Conservation (phyloP, 768 basidiomycete genomes). For the Lactifluus subvellereus region DNA sequence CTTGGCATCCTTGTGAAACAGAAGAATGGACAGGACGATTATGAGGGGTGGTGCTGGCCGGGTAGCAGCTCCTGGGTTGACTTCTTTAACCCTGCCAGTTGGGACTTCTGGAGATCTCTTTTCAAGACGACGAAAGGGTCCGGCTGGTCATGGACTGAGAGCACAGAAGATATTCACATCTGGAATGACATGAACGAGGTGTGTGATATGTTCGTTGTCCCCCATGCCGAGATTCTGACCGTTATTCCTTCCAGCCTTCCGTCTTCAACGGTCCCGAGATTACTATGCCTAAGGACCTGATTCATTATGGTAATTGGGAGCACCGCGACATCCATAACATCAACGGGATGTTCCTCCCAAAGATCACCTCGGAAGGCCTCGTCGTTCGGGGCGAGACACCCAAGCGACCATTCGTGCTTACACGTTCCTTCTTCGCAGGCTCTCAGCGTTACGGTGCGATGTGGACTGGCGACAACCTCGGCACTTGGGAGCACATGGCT, state of each 20-base stretch:
- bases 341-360: conserved; percentile 91
- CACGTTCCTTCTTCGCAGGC: conserved; percentile 91
- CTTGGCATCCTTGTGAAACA: conserved; percentile 79
- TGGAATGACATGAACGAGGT: conserved; percentile 99
- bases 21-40: conserved; percentile 73
- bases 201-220: conserved; percentile 15
- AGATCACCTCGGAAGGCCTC: conserved; percentile 77
- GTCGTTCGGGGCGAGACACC: conserved; percentile 66
- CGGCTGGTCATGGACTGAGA: conserved; percentile 71
- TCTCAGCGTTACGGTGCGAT: conserved; percentile 95
- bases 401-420: conserved; percentile 90
- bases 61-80: conserved; percentile 97
- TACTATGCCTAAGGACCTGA: conserved; percentile 63
- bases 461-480: conserved; percentile 98
- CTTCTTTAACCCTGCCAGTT: conserved; percentile 86
- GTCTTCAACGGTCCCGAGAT: conserved; percentile 99
- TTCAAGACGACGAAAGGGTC: conserved; percentile 59
- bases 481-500: conserved; percentile 97
- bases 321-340: conserved; percentile 97
- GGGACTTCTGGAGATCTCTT: conserved; percentile 86
- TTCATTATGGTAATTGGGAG: conserved; percentile 95
- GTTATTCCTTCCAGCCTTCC: conserved; percentile 58
- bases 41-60: conserved; percentile 99
- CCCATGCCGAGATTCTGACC: neutral
- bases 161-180: conserved; percentile 80